Percentiles rank a stretch among this genome's conserved stretches.
Evolutionary conservation across 2,329 filamentous ascomycete species (phyloP).

Genomic region (Penicillium sp.): DNA sequence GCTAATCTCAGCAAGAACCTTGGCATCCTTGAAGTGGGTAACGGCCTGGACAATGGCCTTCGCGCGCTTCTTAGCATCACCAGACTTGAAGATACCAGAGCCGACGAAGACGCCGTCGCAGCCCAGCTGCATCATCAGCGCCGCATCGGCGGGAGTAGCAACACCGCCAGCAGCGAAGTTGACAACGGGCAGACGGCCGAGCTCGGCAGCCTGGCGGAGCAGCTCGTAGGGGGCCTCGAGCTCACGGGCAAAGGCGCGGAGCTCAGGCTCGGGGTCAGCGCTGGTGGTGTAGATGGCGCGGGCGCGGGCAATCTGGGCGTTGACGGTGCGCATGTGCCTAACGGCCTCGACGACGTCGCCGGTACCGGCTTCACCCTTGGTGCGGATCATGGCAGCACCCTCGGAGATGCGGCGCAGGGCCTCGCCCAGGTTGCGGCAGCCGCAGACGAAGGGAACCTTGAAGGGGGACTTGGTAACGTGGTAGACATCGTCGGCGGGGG

Average conservation of each 20-base stretch:
- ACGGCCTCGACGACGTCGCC: slow-evolving; percentile 97
- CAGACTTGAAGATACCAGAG: slow-evolving; percentile 95
- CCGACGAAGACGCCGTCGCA: slow-evolving; percentile 98
- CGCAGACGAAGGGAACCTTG: slow-evolving; percentile 90
- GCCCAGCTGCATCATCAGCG: slow-evolving; percentile 98
- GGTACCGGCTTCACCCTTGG: slow-evolving; percentile 96
- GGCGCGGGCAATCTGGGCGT: slow-evolving; percentile 78
- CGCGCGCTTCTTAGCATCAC: slow-evolving; percentile 85
- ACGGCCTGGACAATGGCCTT: slow-evolving; percentile 94
- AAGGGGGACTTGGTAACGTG: slow-evolving; percentile 90
- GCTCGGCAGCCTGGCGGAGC: slow-evolving; percentile 83
- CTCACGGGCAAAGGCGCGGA: slow-evolving; percentile 80
- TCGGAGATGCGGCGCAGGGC: slow-evolving; percentile 88
- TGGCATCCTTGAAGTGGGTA: slow-evolving; percentile 85
- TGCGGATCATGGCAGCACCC: slow-evolving; percentile 98
- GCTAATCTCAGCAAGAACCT: slow-evolving; percentile 85
- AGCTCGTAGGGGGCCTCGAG: slow-evolving; percentile 78
- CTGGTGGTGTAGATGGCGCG: slow-evolving; percentile 56
- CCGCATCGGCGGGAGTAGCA: slow-evolving; percentile 97
- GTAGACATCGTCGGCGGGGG: slow-evolving; percentile 85
- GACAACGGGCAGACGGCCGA: slow-evolving; percentile 89
- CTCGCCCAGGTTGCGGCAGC: slow-evolving; percentile 92
- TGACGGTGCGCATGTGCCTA: slow-evolving; percentile 92
- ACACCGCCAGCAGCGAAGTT: slow-evolving; percentile 99
- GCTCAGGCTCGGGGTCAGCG: slow-evolving; percentile 66